phyloP scores from a whole-genome alignment of 768 basidiomycete species.

The Naganishia vaughanmartiniae region DNA sequence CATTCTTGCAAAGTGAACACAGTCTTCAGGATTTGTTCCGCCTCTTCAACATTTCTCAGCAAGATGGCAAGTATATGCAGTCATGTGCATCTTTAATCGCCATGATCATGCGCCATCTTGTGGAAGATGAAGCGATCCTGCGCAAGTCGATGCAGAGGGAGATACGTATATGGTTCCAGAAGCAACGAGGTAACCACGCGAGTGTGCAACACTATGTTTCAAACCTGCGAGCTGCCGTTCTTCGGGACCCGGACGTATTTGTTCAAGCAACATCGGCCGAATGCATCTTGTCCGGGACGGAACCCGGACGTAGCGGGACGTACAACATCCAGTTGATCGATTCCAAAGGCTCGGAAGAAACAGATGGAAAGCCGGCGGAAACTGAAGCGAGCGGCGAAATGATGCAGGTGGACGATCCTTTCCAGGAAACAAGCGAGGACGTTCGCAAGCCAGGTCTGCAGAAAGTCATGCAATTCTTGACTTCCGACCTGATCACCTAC shows the following conservation, averaged over 20 bases:
- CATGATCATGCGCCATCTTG: conserved; percentile 84
- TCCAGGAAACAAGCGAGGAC: conserved; percentile 28
- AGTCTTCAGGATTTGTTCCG: conserved; percentile 23
- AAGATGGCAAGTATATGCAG: conserved; percentile 22
- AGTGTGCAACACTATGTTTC: conserved; percentile 64
- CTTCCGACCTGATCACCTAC: conserved; percentile 67
- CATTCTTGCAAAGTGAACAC: conserved; percentile 60
- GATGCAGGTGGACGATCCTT: conserved; percentile 44
- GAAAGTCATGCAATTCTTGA: conserved; percentile 61
- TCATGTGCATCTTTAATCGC: conserved; percentile 18
- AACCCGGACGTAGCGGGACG: conserved; percentile 55
- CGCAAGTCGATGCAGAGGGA: conserved; percentile 75
- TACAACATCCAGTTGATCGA: conserved; percentile 57
- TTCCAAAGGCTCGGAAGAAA: conserved; percentile 1
- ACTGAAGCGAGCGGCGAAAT: conserved; percentile 15
- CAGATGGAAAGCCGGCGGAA: background rate
- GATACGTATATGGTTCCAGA: conserved; percentile 73
- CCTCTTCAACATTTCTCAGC: conserved; percentile 22
- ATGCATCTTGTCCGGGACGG: conserved; percentile 71
- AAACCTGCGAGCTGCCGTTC: conserved; percentile 70
- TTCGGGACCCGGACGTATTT: conserved; percentile 76
- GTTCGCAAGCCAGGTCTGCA: conserved; percentile 56
- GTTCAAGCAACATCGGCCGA: conserved; percentile 68
- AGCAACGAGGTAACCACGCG: conserved; percentile 58
- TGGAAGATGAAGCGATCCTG: conserved; percentile 71